Percentiles rank a stretch among this genome's conserved stretches.
Conservation (phyloP, 495 filamentous ascomycete species). For the Aspergillus leporis region DNA sequence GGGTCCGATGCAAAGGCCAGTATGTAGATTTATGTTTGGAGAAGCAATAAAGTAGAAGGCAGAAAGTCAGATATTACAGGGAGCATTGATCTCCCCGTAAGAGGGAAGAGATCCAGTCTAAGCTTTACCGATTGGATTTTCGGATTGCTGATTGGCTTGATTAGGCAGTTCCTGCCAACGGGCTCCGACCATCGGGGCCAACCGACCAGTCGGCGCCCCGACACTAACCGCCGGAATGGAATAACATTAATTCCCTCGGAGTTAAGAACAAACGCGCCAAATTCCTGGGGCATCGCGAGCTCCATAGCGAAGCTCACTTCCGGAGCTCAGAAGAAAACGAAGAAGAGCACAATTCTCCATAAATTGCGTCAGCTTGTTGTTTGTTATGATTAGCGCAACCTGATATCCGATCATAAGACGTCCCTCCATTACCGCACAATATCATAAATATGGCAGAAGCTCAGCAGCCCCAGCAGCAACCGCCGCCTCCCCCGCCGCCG, state of each 20-base stretch:
- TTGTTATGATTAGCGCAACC: not conserved
- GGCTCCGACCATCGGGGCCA: conserved; percentile 18
- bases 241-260: conserved; percentile 12
- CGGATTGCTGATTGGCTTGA: conserved; percentile 2
- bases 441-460: conserved; percentile 34
- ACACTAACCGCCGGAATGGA: conserved; percentile 23
- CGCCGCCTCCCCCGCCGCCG: conserved; percentile 32
- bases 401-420: not conserved
- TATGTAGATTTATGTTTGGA: not conserved
- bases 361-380: not conserved
- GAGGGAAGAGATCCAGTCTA: not conserved
- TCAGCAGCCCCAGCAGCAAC: conserved; percentile 26
- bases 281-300: not conserved
- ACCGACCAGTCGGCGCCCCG: conserved; percentile 12
- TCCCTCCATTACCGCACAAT: not conserved
- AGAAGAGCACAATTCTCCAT: not conserved
- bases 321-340: conserved; percentile 1
- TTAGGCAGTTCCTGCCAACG: not conserved
- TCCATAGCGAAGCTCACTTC: not conserved
- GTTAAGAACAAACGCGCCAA: conserved; percentile 12
- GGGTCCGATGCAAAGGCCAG: not conserved
- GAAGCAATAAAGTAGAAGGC: not conserved
- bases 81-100: not conserved
- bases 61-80: conserved; percentile 6
- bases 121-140: conserved; percentile 13